Percentiles rank a stretch among this genome's conserved stretches.
Conservation (phyloP, 2,329 filamentous ascomycete species). For the Aspergillus sp. region DNA sequence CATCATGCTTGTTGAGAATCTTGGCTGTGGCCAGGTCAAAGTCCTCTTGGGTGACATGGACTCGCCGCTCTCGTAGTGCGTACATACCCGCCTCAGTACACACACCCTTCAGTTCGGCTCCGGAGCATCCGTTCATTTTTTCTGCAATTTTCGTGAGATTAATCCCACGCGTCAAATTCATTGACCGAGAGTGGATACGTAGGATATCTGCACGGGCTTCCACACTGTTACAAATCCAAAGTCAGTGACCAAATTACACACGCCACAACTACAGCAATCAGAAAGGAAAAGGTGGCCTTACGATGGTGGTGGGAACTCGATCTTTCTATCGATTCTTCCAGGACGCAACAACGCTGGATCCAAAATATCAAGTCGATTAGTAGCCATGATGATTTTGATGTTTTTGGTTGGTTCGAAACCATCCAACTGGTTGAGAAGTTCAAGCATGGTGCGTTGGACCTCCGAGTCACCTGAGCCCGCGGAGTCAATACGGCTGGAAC, state of each 20-base stretch:
- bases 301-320: constrained; percentile 96
- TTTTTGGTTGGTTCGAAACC: constrained; percentile 99
- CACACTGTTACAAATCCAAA: constrained; percentile 49
- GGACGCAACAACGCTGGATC: constrained; percentile 92
- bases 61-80: constrained; percentile 87
- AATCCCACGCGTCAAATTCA: constrained; percentile 97
- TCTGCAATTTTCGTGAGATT: constrained; percentile 98
- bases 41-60: constrained; percentile 98
- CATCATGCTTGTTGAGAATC: constrained; percentile 99
- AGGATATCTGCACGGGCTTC: constrained; percentile 97
- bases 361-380: constrained; percentile 94
- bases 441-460: constrained; percentile 97
- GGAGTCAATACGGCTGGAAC: constrained; percentile 93
- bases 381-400: constrained; percentile 99
- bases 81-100: constrained; percentile 99
- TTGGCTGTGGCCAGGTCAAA: constrained; percentile 98
- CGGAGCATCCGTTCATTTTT: constrained; percentile 99
- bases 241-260: constrained; percentile 15
- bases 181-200: constrained; percentile 94
- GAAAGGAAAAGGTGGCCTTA: constrained; percentile 29
- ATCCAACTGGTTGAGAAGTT: constrained; percentile 96
- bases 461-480: constrained; percentile 95
- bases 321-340: constrained; percentile 98
- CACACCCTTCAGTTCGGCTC: constrained; percentile 96
- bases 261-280: neutral